Conservation (phyloP, 106 monocot species). For the Apostasia ramifera region DNA sequence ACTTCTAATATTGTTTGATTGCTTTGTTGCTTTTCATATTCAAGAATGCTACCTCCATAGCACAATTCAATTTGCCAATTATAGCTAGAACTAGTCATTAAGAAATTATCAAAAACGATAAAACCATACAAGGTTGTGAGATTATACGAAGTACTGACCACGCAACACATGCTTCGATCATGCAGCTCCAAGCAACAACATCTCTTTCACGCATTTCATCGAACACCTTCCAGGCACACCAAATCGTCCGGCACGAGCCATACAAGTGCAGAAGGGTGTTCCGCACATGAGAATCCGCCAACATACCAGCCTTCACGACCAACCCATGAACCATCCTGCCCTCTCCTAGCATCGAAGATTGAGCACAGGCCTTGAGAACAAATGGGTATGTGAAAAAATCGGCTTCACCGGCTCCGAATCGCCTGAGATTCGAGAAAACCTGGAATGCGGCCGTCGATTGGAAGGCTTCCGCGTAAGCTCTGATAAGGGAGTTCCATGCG, state of each 20-base stretch:
- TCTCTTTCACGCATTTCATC: slow-evolving; percentile 27
- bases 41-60: too few species aligned
- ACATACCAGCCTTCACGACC: slow-evolving; percentile 16
- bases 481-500: slow-evolving; percentile 17
- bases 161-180: slow-evolving; percentile 23
- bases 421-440: slow-evolving; percentile 11
- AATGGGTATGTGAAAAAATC: slow-evolving; percentile 29
- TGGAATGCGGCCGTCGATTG: slow-evolving; percentile 1
- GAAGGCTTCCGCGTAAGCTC: slow-evolving; percentile 2
- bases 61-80: too few species aligned
- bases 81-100: too few species aligned
- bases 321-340: slow-evolving; percentile 22
- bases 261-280: slow-evolving; percentile 18
- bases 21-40: too few species aligned
- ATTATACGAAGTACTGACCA: slow-evolving; percentile 7
- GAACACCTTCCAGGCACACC: slow-evolving; percentile 15
- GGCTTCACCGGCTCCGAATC: background rate
- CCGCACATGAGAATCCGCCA: slow-evolving; percentile 13
- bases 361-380: slow-evolving; percentile 23
- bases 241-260: slow-evolving; percentile 5
- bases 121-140: background rate
- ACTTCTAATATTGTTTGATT: too few species aligned
- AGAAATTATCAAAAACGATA: background rate
- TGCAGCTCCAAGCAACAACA: slow-evolving; percentile 23
- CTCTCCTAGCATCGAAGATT: background rate